Evolutionary conservation across 768 basidiomycete species (phyloP).

Genomic region (Tricholoma bakamatsutake): DNA sequence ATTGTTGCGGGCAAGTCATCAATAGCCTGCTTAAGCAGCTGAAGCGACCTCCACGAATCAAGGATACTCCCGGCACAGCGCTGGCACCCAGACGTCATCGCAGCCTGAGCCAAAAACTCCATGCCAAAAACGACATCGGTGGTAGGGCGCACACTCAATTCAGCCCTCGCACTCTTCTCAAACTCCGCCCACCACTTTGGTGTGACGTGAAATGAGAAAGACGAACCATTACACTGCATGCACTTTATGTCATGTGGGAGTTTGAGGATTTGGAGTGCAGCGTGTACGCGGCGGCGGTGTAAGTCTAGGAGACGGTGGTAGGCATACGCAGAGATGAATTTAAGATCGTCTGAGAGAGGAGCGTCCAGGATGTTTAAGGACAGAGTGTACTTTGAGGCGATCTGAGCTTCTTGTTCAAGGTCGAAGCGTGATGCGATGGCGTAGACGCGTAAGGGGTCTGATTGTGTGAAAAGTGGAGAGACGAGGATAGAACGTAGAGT

Average conservation of each 20-base stretch:
- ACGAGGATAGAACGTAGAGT: slow-evolving; percentile 48
- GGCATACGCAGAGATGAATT: slow-evolving; percentile 60
- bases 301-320: slow-evolving; percentile 61
- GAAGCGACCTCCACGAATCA: slow-evolving; percentile 52
- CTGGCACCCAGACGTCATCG: slow-evolving; percentile 45
- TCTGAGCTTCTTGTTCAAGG: slow-evolving; percentile 54
- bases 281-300: slow-evolving; percentile 46
- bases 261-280: slow-evolving; percentile 43
- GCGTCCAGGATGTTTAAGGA: slow-evolving; percentile 45
- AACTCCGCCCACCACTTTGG: slow-evolving; percentile 73
- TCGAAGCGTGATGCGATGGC: slow-evolving; percentile 65
- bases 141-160: slow-evolving; percentile 57
- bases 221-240: slow-evolving; percentile 58
- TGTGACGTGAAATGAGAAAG: slow-evolving; percentile 35
- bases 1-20: slow-evolving; percentile 39
- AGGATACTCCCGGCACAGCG: slow-evolving; percentile 66
- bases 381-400: slow-evolving; percentile 58
- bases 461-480: slow-evolving; percentile 39
- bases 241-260: slow-evolving; percentile 50
- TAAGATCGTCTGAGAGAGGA: slow-evolving; percentile 57
- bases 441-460: slow-evolving; percentile 56
- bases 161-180: slow-evolving; percentile 48
- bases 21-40: slow-evolving; percentile 48
- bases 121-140: slow-evolving; percentile 56
- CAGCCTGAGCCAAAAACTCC: slow-evolving; percentile 50